A percentile compares a stretch with the other conserved stretches of the same genome.
phyloP scores from a whole-genome alignment of 495 filamentous ascomycete species.

The Penicillium soppii region DNA sequence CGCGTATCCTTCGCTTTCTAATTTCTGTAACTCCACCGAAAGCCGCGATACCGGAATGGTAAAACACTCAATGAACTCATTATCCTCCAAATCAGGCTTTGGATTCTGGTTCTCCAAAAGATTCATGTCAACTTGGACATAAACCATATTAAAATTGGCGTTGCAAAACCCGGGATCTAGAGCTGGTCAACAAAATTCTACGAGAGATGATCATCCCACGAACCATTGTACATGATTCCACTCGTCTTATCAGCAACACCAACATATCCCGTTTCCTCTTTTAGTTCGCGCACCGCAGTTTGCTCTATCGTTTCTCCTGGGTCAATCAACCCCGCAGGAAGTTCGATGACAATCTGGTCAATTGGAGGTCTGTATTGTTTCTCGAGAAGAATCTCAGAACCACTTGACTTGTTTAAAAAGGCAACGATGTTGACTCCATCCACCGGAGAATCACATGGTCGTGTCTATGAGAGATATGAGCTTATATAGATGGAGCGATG shows the following conservation, averaged over 20 bases:
- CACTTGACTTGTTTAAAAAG: constrained; percentile 64
- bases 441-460: constrained; percentile 60
- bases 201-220: constrained; percentile 12
- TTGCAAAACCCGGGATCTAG: constrained; percentile 79
- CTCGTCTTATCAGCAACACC: constrained; percentile 62
- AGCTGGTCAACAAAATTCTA: not conserved
- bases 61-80: constrained; percentile 90
- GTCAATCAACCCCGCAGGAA: constrained; percentile 80
- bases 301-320: constrained; percentile 67
- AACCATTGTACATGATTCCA: constrained; percentile 84
- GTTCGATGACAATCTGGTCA: constrained; percentile 67
- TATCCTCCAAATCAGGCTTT: constrained; percentile 76
- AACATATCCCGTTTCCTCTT: constrained; percentile 83
- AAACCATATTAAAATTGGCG: constrained; percentile 81
- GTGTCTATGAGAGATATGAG: constrained; percentile 37
- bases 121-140: constrained; percentile 75
- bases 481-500: not conserved
- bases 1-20: constrained; percentile 75
- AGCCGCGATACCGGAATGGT: constrained; percentile 63
- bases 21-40: constrained; percentile 63
- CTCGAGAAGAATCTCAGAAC: constrained; percentile 69
- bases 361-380: constrained; percentile 79
- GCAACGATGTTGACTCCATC: constrained; percentile 83
- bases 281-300: constrained; percentile 72
- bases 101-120: constrained; percentile 68